phyloP scores from a whole-genome alignment of 306 rosid genomes.

The Quercus robur region DNA sequence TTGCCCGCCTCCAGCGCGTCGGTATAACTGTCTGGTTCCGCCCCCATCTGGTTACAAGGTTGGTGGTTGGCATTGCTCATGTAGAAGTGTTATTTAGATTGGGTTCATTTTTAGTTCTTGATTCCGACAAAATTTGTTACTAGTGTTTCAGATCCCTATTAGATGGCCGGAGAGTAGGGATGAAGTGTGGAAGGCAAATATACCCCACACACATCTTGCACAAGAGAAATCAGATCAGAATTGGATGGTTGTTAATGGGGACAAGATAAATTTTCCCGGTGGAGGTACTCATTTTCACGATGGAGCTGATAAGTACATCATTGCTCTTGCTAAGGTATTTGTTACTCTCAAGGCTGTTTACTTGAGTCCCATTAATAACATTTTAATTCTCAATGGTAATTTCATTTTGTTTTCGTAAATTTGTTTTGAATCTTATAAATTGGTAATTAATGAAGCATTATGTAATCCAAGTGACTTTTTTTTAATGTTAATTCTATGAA shows the following conservation, averaged over 20 bases:
- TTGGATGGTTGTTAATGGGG: constrained; percentile 73
- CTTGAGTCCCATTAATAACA: neutral
- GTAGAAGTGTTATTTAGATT: neutral
- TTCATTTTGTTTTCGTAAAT: neutral
- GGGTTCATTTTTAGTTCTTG: constrained; percentile 25
- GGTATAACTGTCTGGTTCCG: constrained; percentile 51
- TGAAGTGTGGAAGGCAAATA: constrained; percentile 74
- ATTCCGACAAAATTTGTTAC: constrained; percentile 17
- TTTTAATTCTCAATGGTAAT: neutral
- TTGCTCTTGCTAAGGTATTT: constrained; percentile 46
- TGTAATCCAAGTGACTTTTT: neutral
- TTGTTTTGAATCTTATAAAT: neutral
- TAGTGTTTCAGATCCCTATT: constrained; percentile 54
- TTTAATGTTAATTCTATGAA: neutral
- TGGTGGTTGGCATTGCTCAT: neutral
- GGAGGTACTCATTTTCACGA: constrained; percentile 64
- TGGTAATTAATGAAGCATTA: neutral
- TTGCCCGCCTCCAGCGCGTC: constrained; percentile 54
- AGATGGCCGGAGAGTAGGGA: constrained; percentile 68
- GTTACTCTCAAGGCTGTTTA: neutral
- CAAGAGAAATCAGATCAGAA: constrained; percentile 63
- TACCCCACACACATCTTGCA: constrained; percentile 64
- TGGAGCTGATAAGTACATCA: constrained; percentile 65
- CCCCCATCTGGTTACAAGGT: constrained; percentile 63
- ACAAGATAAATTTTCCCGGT: constrained; percentile 64